A percentile compares a stretch with the other conserved stretches of the same genome.
These are phyloP conservation scores for Neonectria magnoliae DNA, from an alignment of 2,329 filamentous ascomycete species.

Conservation along the genomic window DNA sequence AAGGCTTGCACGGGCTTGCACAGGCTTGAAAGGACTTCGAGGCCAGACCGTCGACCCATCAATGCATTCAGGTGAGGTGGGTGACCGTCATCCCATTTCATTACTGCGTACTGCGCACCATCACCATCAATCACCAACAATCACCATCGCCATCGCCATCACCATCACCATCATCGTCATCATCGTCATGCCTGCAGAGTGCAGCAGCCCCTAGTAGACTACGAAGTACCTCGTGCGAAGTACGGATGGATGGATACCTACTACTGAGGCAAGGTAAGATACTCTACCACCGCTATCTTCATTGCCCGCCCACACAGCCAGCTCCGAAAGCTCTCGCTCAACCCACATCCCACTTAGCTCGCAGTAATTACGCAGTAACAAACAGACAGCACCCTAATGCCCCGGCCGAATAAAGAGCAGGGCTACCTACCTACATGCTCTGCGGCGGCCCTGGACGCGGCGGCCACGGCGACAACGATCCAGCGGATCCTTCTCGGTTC, in stretches of 20 bases:
- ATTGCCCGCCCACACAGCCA: background rate
- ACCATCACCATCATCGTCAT: background rate
- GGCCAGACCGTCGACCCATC: constrained; percentile 9
- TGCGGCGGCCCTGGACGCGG: constrained; percentile 8
- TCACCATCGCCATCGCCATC: background rate
- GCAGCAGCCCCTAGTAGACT: no score
- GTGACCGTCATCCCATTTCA: no score
- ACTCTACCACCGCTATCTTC: background rate
- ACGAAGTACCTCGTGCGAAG: background rate
- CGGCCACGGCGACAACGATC: constrained; percentile 14
- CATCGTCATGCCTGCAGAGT: no score
- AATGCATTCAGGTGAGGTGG: no score
- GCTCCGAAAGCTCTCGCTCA: background rate
- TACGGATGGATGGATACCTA: no score
- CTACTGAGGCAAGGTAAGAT: background rate
- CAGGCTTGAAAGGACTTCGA: constrained; percentile 1
- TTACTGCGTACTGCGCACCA: no score
- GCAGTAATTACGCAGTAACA: background rate
- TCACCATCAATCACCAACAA: background rate
- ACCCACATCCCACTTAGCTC: background rate
- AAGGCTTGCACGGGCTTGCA: background rate
- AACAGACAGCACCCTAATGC: background rate
- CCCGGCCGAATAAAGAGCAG: constrained; percentile 1
- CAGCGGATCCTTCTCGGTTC: background rate
- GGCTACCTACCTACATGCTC: background rate